These are phyloP conservation scores for Dendrobium huoshanense DNA, from an alignment of 106 monocot genomes.

Conservation along the genomic window DNA sequence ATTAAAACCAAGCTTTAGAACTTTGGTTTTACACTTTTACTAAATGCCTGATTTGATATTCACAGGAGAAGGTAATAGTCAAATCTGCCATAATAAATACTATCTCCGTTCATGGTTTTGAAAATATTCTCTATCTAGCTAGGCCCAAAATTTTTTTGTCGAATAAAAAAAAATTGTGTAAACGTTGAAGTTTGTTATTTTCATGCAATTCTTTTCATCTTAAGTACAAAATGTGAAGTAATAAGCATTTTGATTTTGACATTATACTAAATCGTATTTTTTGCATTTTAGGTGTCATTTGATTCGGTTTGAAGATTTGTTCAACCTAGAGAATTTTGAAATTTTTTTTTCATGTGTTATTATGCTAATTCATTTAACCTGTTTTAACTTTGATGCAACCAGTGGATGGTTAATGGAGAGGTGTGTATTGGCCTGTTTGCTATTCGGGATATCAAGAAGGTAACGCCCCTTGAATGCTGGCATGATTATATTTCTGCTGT, in stretches of 20 bases:
- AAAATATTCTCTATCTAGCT: not conserved
- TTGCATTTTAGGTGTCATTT: not conserved
- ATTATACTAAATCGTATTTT: not conserved
- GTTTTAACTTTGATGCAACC: slow-evolving; percentile 20
- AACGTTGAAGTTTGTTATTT: not conserved
- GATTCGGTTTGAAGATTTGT: not conserved
- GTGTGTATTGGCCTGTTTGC: slow-evolving; percentile 97
- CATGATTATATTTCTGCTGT: not conserved
- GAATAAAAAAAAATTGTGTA: not conserved
- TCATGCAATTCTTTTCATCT: not conserved
- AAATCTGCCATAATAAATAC: not conserved
- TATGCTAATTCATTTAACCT: slow-evolving; percentile 8
- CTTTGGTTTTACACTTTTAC: not conserved
- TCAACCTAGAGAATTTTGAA: not conserved
- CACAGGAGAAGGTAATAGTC: not conserved
- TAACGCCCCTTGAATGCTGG: slow-evolving; percentile 18
- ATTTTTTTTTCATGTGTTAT: slow-evolving; percentile 1
- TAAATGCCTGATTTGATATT: not conserved
- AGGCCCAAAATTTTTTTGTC: not conserved
- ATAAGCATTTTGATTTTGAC: not conserved
- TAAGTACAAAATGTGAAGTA: not conserved
- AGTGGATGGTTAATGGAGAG: slow-evolving; percentile 99
- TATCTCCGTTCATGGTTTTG: too few relatives aligned
- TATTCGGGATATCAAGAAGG: slow-evolving; percentile 81
- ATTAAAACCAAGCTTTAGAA: not conserved